A percentile compares a stretch with the other conserved stretches of the same genome.
phyloP scores from a whole-genome alignment of 441 rosid genomes.

The Syzygium syzygioides region DNA sequence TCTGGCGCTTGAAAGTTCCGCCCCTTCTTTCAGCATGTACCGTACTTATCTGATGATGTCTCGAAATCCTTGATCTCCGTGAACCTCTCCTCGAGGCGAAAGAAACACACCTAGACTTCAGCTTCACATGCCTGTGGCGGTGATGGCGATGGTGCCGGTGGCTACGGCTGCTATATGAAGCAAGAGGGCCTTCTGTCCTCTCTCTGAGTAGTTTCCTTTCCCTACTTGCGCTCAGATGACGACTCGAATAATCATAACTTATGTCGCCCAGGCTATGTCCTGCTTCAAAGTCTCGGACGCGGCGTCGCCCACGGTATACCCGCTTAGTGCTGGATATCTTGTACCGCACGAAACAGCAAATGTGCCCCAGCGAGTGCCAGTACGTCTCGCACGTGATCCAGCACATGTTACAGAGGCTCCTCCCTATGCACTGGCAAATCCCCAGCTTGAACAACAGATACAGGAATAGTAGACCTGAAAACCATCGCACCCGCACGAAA shows the following conservation, averaged over 20 bases:
- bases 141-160: not conserved
- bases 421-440: slow-evolving; percentile 63
- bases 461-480: slow-evolving; percentile 60
- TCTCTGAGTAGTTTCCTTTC: slow-evolving; percentile 25
- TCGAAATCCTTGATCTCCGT: slow-evolving; percentile 28
- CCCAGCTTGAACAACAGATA: slow-evolving; percentile 64
- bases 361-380: slow-evolving; percentile 41
- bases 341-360: slow-evolving; percentile 48
- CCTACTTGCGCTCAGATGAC: slow-evolving; percentile 9
- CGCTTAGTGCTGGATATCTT: slow-evolving; percentile 46
- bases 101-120: slow-evolving; percentile 29
- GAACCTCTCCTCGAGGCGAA: slow-evolving; percentile 31
- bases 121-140: slow-evolving; percentile 9
- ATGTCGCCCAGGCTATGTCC: slow-evolving; percentile 19
- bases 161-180: not conserved
- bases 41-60: slow-evolving; percentile 12
- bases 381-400: slow-evolving; percentile 56
- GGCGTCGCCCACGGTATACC: slow-evolving; percentile 19
- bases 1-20: slow-evolving; percentile 21
- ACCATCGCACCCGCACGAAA: not conserved
- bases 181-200: slow-evolving; percentile 1
- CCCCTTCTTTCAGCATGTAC: slow-evolving; percentile 7
- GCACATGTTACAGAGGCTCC: slow-evolving; percentile 65
- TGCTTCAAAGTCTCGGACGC: slow-evolving; percentile 39
- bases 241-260: slow-evolving; percentile 9